phyloP scores from a whole-genome alignment of 495 filamentous ascomycete genomes.

The Massariosphaeria phaeospora region DNA sequence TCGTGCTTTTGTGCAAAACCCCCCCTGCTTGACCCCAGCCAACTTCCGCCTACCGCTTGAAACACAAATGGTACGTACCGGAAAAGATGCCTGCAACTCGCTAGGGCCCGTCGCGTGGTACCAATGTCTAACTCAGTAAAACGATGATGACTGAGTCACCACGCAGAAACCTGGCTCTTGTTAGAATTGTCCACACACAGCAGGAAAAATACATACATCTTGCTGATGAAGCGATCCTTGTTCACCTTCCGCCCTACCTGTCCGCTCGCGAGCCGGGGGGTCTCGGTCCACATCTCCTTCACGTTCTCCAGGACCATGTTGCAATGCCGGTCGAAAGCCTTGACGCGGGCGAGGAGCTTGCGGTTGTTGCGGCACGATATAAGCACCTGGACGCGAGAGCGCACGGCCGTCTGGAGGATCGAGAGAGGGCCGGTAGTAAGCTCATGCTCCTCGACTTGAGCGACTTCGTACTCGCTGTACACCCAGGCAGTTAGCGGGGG shows the following conservation, averaged over 20 bases:
- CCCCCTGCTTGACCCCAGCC: too few species aligned
- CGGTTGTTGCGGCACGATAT: constrained; percentile 88
- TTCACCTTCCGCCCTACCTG: constrained; percentile 89
- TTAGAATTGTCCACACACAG: neutral
- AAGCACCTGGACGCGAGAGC: constrained; percentile 80
- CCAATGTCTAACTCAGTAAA: constrained; percentile 62
- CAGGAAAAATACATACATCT: constrained; percentile 64
- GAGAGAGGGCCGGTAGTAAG: constrained; percentile 82
- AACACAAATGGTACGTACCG: too few species aligned
- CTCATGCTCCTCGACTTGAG: constrained; percentile 83
- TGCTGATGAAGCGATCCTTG: constrained; percentile 97
- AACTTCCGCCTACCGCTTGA: too few species aligned
- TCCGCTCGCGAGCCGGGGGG: constrained; percentile 65
- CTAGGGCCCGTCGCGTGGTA: too few species aligned
- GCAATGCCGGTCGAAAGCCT: constrained; percentile 90
- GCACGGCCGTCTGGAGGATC: constrained; percentile 87
- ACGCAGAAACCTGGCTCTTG: constrained; percentile 70
- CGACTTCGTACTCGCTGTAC: constrained; percentile 78
- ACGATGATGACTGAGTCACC: constrained; percentile 94
- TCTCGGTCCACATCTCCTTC: constrained; percentile 99
- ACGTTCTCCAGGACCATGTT: constrained; percentile 98
- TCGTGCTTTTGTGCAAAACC: too few species aligned
- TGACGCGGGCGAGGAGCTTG: constrained; percentile 73
- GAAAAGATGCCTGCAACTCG: too few species aligned
- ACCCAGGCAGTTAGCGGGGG: constrained; percentile 1